Evolutionary conservation across 2,329 filamentous ascomycete species (phyloP).

Genomic region (Aspergillus chevalieri): DNA sequence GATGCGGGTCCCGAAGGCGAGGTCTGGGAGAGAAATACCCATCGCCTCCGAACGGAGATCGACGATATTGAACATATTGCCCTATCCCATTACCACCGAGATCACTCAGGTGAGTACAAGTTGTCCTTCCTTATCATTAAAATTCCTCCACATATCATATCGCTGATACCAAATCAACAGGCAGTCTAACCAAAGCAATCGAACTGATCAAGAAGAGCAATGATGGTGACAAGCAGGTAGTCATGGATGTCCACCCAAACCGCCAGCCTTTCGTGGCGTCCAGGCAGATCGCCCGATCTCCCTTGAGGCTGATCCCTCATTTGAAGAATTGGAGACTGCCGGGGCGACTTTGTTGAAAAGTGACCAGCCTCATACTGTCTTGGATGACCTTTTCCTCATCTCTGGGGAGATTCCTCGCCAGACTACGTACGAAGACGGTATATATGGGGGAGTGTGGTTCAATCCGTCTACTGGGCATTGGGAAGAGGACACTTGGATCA

Average conservation of each 20-base stretch:
- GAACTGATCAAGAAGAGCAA: neutral
- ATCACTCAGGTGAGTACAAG: constrained; percentile 2
- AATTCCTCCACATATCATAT: neutral
- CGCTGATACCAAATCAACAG: neutral
- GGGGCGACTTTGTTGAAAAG: constrained; percentile 1
- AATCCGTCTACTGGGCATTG: neutral
- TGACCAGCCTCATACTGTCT: constrained; percentile 1
- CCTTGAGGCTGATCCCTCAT: constrained; percentile 4
- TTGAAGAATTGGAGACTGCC: constrained; percentile 2
- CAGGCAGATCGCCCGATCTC: constrained; percentile 3
- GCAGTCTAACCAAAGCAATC: constrained; percentile 2
- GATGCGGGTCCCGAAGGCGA: constrained; percentile 4
- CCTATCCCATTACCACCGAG: constrained; percentile 4
- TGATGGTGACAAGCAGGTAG: neutral
- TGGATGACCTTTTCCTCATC: constrained; percentile 4
- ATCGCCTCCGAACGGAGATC: neutral
- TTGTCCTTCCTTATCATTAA: neutral
- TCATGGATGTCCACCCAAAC: constrained; percentile 4
- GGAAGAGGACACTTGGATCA: constrained; percentile 3
- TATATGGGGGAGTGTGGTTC: constrained; percentile 1
- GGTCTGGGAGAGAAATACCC: constrained; percentile 4
- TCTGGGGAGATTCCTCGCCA: constrained; percentile 4
- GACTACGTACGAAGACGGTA: constrained; percentile 3
- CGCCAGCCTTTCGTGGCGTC: constrained; percentile 1
- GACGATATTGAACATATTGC: constrained; percentile 3